phyloP scores from a whole-genome alignment of 2,329 filamentous ascomycete species.

The Didymella lethalis region DNA sequence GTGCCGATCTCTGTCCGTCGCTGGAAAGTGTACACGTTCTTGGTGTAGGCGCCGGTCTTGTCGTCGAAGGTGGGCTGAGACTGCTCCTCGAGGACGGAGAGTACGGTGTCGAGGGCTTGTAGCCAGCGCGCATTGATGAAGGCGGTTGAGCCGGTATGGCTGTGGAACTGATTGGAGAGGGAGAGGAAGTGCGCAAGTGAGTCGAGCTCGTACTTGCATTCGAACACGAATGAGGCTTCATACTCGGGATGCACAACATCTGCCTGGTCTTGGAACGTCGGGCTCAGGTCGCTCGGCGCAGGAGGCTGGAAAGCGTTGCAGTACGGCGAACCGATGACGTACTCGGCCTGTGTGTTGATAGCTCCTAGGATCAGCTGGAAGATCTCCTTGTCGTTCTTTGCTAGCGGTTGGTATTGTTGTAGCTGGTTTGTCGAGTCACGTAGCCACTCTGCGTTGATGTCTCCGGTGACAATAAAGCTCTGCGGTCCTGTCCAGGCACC shows the following conservation, averaged over 20 bases:
- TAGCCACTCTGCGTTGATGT: slow-evolving; percentile 93
- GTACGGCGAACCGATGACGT: slow-evolving; percentile 92
- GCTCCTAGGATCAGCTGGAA: slow-evolving; percentile 85
- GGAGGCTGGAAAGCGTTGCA: slow-evolving; percentile 99
- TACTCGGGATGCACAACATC: slow-evolving; percentile 88
- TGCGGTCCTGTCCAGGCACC: slow-evolving; percentile 83
- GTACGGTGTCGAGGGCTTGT: slow-evolving; percentile 74
- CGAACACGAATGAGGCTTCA: slow-evolving; percentile 85
- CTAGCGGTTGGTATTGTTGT: slow-evolving; percentile 84
- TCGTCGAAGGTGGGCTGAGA: slow-evolving; percentile 80
- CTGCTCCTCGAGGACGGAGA: slow-evolving; percentile 79
- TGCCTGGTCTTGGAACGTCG: slow-evolving; percentile 79
- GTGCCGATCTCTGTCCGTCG: slow-evolving; percentile 82
- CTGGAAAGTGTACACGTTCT: slow-evolving; percentile 88
- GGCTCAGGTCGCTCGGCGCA: slow-evolving; percentile 75
- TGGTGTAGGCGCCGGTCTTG: slow-evolving; percentile 67
- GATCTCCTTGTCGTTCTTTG: slow-evolving; percentile 80
- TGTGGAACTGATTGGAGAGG: slow-evolving; percentile 84
- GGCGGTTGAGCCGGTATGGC: slow-evolving; percentile 76
- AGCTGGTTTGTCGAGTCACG: slow-evolving; percentile 94
- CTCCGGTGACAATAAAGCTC: slow-evolving; percentile 91
- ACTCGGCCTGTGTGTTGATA: slow-evolving; percentile 95
- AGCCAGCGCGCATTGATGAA: slow-evolving; percentile 85
- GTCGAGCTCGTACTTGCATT: slow-evolving; percentile 99
- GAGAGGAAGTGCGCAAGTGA: slow-evolving; percentile 91